Base-by-base conservation (phyloP, 192 early-diverging fungal species). In the Coemansia sp. region DNA sequence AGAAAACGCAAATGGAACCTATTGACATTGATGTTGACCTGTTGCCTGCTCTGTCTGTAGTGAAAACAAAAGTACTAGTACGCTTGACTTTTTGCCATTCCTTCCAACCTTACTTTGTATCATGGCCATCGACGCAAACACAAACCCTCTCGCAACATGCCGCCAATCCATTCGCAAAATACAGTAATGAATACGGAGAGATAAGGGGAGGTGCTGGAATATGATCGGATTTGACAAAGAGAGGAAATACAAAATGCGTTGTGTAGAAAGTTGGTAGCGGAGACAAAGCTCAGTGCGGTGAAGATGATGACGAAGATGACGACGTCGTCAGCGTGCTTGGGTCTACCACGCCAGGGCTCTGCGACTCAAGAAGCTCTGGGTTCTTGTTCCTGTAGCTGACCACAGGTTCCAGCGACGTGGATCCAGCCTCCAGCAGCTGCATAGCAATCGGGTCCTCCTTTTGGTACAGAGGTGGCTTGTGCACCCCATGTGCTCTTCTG, bases 391-490 rank as follows among this genome's bases (percentile, higher is more conserved):
- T 44, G 40, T 68, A 69, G 30, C 41, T 65, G 54, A 69, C 68
- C 11, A 71, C 70, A 0, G 75, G 70, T 56, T 69, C 75, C 28
- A 80, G 61, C 19, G 67, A 70, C 2, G 77, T 80, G 11, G 64
- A 66, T 19, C 78, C 78, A 1, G 78, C 78, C 55, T 80, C 78
- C 4, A 74, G 65, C 31, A 80, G 61, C 55, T 80, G 72, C 14
- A 60, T 65, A 2, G 78, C 78, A 36, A 80, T 80, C 25, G 78
- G 78, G 56, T 80, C 78, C 40, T 80, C 65, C 54, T 68, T 62
- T 52, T 74, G 67, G 44, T 80, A 80, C 7, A 62, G 61, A 0
- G 78, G 78, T 34, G 78, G 78, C 2, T 67, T 65, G 29, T 64
- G 59, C 17, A 40, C 57, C 15, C 40, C 22, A 23, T 27, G 38